Evolutionary conservation across 116 monocot species (phyloP), one percentile per base, ranked within the genome.

Genomic region (Cymodocea nodosa): DNA sequence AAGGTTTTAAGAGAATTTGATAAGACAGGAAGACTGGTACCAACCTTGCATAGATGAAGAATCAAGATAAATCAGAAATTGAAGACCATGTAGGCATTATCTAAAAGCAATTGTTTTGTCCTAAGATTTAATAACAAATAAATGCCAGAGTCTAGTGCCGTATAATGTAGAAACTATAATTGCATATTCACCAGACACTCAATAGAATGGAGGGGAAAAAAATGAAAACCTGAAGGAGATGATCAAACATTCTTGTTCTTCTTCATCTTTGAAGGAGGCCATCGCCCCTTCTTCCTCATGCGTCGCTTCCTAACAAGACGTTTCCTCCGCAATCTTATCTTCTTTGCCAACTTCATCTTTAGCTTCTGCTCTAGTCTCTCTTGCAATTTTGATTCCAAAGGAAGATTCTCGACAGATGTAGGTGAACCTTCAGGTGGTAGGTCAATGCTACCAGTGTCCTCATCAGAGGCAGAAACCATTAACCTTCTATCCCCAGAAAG

Each of bases 231-330:
- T 54, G 16, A 54, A 16, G 15, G 60, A 60, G 14, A 8, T 24
- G 49, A 22, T 89, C 60, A 89, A 36, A 92, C 87, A 73, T 89
- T 94, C 80, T 89, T 86, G 58, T 74, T 68, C 81, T 95, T 95
- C 81, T 87, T 90, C 95, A 87, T 83, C 85, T 95, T 87, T 9
- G 95, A 87, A 13, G 90, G 83, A 56, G 90, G 83, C 95, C 90
- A 90, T 52, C 90, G 64, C 1, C 95, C 95, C 74, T 85, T 95
- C 95, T 95, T 95, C 73, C 90, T 87, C 81, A 87, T 59, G 34
- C 58, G 54, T 48, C 95, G 73, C 77, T 90, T 90, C 57, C 79
- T 75, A 15, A 90, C 53, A 20, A 90, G 90, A 14, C 95, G 73
- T 62, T 79, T 79, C 68, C 87, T 73, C 40, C 90, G 53, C 10